phyloP scores from a whole-genome alignment of 345 rosid species.

The Anacardium occidentale region DNA sequence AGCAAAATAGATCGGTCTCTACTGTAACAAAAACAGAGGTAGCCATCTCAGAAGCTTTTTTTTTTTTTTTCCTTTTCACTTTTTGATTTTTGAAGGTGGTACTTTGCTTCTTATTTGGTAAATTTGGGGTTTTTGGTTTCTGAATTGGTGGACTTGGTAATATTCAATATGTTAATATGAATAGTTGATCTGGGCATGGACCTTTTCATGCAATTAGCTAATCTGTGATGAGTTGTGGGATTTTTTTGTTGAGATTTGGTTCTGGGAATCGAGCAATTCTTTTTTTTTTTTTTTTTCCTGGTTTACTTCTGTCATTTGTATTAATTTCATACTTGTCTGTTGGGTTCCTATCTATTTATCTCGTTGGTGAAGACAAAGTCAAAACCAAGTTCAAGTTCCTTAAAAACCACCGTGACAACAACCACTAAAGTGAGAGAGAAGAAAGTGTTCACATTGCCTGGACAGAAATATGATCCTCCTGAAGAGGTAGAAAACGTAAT shows the following conservation, averaged over 20 bases:
- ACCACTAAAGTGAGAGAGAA: conserved; percentile 69
- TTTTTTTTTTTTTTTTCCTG: not conserved
- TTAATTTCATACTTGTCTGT: no score
- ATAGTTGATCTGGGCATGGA: conserved; percentile 8
- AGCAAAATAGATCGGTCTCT: conserved; percentile 49
- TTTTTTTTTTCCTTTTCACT: not conserved
- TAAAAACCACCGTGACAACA: conserved; percentile 44
- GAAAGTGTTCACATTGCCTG: conserved; percentile 79
- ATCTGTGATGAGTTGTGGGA: conserved; percentile 10
- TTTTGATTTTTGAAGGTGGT: conserved; percentile 16
- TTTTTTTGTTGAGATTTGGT: conserved; percentile 20
- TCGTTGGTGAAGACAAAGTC: conserved; percentile 53
- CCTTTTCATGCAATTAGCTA: not conserved
- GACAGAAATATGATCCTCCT: conserved; percentile 87
- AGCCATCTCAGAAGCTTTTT: conserved; percentile 11
- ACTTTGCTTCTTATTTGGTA: not conserved
- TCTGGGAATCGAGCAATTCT: not conserved
- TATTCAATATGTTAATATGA: not conserved
- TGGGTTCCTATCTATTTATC: conserved; percentile 23
- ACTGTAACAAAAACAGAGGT: conserved; percentile 56
- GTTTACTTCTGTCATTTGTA: not conserved
- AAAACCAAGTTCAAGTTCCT: conserved; percentile 44
- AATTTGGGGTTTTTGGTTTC: not conserved
- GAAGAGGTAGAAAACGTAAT: conserved; percentile 59
- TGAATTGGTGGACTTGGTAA: conserved; percentile 6